These are phyloP conservation scores for Coemansia pectinata DNA, from an alignment of 192 early-diverging fungal species.

Conservation along the genomic window DNA sequence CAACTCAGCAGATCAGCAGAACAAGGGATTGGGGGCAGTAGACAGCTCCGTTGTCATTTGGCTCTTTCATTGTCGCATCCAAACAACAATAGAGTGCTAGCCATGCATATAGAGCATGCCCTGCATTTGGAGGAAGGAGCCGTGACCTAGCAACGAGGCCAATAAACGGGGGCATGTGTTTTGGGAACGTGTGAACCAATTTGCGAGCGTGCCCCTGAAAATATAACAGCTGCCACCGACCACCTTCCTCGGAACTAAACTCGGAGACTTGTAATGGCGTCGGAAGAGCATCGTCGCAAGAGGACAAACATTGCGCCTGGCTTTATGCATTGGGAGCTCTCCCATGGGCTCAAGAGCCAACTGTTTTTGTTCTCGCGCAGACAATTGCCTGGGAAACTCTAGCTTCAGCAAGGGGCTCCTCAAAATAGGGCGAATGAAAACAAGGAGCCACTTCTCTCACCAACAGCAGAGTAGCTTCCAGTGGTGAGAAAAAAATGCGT, in stretches of 20 bases:
- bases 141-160: background rate
- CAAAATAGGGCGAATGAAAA: background rate
- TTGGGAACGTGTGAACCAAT: no score
- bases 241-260: background rate
- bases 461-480: background rate
- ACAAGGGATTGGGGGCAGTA: background rate
- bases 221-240: background rate
- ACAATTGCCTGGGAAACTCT: background rate
- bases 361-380: background rate
- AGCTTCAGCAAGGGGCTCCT: slow-evolving; percentile 2
- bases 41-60: background rate
- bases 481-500: background rate
- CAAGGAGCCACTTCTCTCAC: background rate
- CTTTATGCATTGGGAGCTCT: background rate
- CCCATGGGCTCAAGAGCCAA: background rate
- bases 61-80: background rate
- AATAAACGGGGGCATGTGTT: background rate
- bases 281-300: background rate
- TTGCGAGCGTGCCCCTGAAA: background rate
- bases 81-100: background rate
- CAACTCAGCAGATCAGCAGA: background rate
- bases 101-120: background rate
- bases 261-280: background rate
- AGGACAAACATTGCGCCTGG: background rate
- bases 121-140: background rate